Base-by-base conservation (phyloP, 202 grass and related monocot genomes). In the Digitaria exilis region DNA sequence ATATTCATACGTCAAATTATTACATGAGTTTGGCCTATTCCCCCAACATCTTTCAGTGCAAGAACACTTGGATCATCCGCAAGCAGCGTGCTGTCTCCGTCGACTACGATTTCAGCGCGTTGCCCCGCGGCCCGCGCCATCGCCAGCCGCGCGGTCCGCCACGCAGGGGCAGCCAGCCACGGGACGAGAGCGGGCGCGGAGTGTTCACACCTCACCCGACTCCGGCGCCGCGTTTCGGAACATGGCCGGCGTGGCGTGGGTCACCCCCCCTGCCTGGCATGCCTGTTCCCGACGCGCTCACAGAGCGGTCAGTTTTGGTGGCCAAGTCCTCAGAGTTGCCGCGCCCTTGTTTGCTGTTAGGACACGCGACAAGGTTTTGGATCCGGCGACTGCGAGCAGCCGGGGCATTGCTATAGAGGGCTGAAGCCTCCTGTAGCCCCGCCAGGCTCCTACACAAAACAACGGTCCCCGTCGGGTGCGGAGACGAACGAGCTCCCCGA, bases 241-340 rank as follows among this genome's bases (percentile, higher is more conserved):
- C 32, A 32, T 63, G 75, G 51, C 28, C 51, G 21, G 18, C 37
- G 26, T 2, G 14, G 30, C n/a, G 46, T 17, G 28, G 61, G 64
- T 42, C n/a, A 57, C n/a, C 54, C 3, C 1, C 43, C 2, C 55
- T 1, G 66, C 12, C 22, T 9, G n/a, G 6, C 25, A 43, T 67
- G 67, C 22, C 41, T 45, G 30, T 58, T 73, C n/a, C 25, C 4
- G 57, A 57, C 54, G 24, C 34, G 65, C 14, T 60, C 43, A 41
- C 58, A 8, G 37, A 12, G 35, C 34, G 4, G 48, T 49, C 59
- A 77, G 71, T 19, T 22, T 76, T 77, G 56, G 77, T 81, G 82
- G 80, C 48, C 61, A 4, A 1, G 61, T 1, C 11, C 21, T 10
- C 19, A 66, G 54, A 61, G 21, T 37, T 2, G 10, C 29, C 4